Evolutionary conservation across 495 filamentous ascomycete species (phyloP).

Genomic region (Xylaria intraflava): DNA sequence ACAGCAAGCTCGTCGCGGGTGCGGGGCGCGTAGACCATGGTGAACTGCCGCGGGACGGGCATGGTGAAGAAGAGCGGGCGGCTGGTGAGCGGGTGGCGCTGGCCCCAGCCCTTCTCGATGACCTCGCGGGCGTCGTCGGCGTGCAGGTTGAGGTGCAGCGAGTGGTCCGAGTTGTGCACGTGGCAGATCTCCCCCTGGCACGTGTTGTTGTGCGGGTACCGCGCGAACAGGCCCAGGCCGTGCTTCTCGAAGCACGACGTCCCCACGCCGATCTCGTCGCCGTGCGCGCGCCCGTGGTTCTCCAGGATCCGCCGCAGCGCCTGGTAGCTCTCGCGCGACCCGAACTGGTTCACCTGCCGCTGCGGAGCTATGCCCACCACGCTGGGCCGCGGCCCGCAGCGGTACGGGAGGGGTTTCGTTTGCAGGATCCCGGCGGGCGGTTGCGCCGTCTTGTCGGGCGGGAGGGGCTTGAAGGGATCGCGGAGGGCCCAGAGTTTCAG

Average conservation of each 20-base stretch:
- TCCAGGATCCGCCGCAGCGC: constrained; percentile 45
- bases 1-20: constrained; percentile 54
- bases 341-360: constrained; percentile 62
- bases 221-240: constrained; percentile 63
- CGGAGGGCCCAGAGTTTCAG: constrained; percentile 52
- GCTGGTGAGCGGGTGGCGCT: constrained; percentile 75
- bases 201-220: constrained; percentile 53
- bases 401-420: constrained; percentile 44
- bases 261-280: constrained; percentile 49
- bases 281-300: constrained; percentile 39
- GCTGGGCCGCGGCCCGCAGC: constrained; percentile 54
- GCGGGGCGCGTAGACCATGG: constrained; percentile 80
- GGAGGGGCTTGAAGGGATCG: constrained; percentile 47
- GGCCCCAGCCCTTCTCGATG: constrained; percentile 77
- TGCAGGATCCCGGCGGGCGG: constrained; percentile 36
- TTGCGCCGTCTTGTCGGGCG: constrained; percentile 25
- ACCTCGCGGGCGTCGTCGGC: constrained; percentile 72
- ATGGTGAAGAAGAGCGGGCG: constrained; percentile 39
- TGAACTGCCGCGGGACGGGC: constrained; percentile 60
- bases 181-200: constrained; percentile 75
- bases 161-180: constrained; percentile 67
- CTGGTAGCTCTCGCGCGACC: constrained; percentile 45
- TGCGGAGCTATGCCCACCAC: constrained; percentile 75
- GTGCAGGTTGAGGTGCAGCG: constrained; percentile 69
- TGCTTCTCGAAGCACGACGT: constrained; percentile 77